Evolutionary conservation across 371 early-diverging fungal species (phyloP), one percentile per base, ranked within the genome.

Genomic region (Mortierella sp.): DNA sequence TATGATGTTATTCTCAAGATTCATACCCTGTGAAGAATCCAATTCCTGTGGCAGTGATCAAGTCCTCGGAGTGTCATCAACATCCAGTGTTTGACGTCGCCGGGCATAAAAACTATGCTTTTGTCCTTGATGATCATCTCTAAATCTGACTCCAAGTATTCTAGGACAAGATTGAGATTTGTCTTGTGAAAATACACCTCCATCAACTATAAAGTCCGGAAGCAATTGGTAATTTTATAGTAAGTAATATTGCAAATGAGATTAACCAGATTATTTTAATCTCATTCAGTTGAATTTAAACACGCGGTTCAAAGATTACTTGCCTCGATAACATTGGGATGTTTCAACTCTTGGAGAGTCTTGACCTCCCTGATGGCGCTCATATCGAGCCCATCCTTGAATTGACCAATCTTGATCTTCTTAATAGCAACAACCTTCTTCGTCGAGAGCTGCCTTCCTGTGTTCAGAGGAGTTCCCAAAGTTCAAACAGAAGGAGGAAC

Each of bases 21-120:
- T 23, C 82, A 66, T 88, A 94, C 95, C 72, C 99, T 85, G 76
- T 99, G 99, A 32, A 99, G 84, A 45, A 99, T 90, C 91, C 93
- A 98, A 72, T 92, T 93, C 8, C 91, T 82, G 83, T 99, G 99
- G 82, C 96, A 96, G 70, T 96, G 96, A 68, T 95, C 91, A 51
- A 99, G 84, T 10, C 99, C 99, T 32, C 96, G 91, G 34, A 99
- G 80, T 55, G 96, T 94, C 99, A 99, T 99, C 68, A 96, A 66
- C 94, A 99, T 93, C 99, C 99, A 99, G 62, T 95, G 92, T 83
- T 99, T 99, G 55, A 99, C 96, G 83, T 99, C 99, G 3, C 93
- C 96, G 3, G 98, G 94, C 91, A 94, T 95, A 82, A 99, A 97
- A 23, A 98, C 89, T 32, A 99, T 86, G 54, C 88, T 89, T 70